Evolutionary conservation across 495 filamentous ascomycete genomes (phyloP).

Genomic region (Poronia punctata): DNA sequence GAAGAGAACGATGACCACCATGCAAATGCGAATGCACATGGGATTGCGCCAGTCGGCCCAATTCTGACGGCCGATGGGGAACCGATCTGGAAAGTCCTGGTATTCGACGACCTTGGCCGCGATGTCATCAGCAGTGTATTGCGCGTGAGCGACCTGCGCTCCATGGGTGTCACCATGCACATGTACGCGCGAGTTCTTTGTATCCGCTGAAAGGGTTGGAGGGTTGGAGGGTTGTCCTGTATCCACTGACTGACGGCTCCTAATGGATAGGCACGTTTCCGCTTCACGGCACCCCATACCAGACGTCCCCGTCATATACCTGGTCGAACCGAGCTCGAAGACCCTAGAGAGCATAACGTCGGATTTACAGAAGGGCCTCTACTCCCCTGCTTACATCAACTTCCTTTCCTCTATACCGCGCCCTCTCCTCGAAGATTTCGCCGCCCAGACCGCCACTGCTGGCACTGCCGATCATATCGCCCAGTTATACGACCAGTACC

Average conservation of each 20-base stretch:
- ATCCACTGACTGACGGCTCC: no score
- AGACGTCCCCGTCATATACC: constrained; percentile 92
- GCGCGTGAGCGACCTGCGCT: constrained; percentile 82
- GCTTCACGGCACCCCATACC: constrained; percentile 83
- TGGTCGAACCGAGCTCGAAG: constrained; percentile 77
- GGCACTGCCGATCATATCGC: constrained; percentile 81
- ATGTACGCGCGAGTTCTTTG: constrained; percentile 53
- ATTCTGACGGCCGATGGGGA: constrained; percentile 86
- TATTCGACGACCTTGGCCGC: constrained; percentile 56
- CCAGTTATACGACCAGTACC: constrained; percentile 93
- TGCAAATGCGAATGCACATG: constrained; percentile 56
- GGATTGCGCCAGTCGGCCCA: constrained; percentile 60
- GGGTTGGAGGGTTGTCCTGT: no score
- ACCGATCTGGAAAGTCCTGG: constrained; percentile 60
- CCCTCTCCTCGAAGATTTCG: constrained; percentile 92
- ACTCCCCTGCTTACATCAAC: constrained; percentile 93
- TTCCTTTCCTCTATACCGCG: constrained; percentile 92
- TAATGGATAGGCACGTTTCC: constrained; percentile 60
- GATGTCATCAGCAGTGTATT: constrained; percentile 88
- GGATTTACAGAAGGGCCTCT: constrained; percentile 80
- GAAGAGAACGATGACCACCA: constrained; percentile 48
- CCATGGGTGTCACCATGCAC: constrained; percentile 95
- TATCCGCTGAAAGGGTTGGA: no score
- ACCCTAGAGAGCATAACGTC: constrained; percentile 80
- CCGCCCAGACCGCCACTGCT: constrained; percentile 72